phyloP scores from a whole-genome alignment of 1,284 basidiomycete species.

The Puccinia triticina region DNA sequence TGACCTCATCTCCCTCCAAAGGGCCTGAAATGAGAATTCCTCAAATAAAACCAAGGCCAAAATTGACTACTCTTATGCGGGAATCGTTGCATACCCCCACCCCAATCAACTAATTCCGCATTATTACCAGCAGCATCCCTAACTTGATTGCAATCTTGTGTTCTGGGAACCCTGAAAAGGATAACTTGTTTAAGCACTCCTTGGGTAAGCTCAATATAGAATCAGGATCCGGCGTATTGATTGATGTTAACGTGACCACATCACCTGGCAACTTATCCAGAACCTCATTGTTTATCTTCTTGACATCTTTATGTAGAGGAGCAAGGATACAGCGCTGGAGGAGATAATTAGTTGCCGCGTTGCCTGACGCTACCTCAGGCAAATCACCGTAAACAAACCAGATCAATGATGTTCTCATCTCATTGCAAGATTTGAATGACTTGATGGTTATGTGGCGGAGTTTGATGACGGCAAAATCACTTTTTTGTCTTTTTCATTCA shows the following conservation, averaged over 20 bases:
- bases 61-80: neutral
- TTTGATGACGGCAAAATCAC: no score
- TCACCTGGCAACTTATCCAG: neutral
- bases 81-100: constrained; percentile 21
- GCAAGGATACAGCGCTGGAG: no score
- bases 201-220: neutral
- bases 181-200: neutral
- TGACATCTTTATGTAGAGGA: neutral
- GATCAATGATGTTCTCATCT: no score
- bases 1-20: neutral
- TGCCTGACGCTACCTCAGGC: no score
- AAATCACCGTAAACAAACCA: neutral
- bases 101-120: neutral
- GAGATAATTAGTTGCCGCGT: no score
- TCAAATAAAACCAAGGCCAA: neutral
- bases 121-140: neutral
- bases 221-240: constrained; percentile 4
- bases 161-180: neutral
- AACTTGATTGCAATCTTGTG: neutral
- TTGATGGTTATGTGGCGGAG: no score
- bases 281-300: neutral
- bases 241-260: neutral
- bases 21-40: neutral
- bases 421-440: no score
- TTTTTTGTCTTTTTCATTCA: neutral